phyloP scores from a whole-genome alignment of 805 yeast species.

The Candida berthetii region DNA sequence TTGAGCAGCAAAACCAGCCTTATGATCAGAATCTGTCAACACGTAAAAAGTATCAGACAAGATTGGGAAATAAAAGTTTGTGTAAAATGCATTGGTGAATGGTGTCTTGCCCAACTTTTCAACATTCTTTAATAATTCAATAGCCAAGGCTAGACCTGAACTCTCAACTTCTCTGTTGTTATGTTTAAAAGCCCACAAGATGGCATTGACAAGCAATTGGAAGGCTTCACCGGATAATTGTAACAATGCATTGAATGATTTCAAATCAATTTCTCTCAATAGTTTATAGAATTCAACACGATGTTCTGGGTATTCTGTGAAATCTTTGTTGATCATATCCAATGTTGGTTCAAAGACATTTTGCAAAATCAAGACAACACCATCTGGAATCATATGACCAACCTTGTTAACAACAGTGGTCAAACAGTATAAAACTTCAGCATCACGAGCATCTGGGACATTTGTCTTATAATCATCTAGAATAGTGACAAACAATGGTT shows the following conservation, averaged over 20 bases:
- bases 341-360: slow-evolving; percentile 92
- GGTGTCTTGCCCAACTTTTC: slow-evolving; percentile 63
- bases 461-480: slow-evolving; percentile 83
- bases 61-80: slow-evolving; percentile 82
- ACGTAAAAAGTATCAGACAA: slow-evolving; percentile 90
- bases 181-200: slow-evolving; percentile 97
- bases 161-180: slow-evolving; percentile 96
- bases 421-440: slow-evolving; percentile 94
- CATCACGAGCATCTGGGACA: slow-evolving; percentile 96
- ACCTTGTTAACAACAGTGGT: slow-evolving; percentile 84
- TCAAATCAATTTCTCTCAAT: slow-evolving; percentile 78
- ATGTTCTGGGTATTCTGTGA: slow-evolving; percentile 96
- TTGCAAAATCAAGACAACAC: slow-evolving; percentile 80
- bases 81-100: slow-evolving; percentile 81
- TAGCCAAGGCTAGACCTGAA: slow-evolving; percentile 77
- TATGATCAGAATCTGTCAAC: slow-evolving; percentile 94
- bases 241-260: slow-evolving; percentile 79
- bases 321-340: slow-evolving; percentile 92
- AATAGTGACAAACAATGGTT: slow-evolving; percentile 77
- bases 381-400: slow-evolving; percentile 83
- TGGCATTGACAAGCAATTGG: slow-evolving; percentile 86
- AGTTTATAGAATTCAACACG: slow-evolving; percentile 93
- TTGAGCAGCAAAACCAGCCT: slow-evolving; percentile 90
- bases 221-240: slow-evolving; percentile 90
- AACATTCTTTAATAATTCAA: slow-evolving; percentile 80